Percentiles rank a stretch among this genome's conserved stretches.
Evolutionary conservation across 148 eudicot species (phyloP).

Genomic region (Pharnaceum exiguum): DNA sequence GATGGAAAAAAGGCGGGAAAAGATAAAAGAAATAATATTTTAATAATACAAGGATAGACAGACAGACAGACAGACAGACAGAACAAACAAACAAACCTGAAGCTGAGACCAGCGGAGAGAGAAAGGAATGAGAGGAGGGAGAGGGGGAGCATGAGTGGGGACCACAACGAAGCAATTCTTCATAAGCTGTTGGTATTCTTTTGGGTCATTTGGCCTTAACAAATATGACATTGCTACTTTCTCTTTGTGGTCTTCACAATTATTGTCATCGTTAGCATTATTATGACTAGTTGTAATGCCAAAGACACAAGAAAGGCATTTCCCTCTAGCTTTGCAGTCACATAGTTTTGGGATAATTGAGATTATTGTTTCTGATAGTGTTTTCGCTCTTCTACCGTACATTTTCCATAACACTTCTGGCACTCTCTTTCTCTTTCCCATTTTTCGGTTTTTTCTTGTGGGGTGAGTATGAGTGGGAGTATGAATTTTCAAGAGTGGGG

Average conservation of each 20-base stretch:
- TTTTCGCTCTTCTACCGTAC: constrained; percentile 38
- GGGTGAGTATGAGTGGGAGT: no score
- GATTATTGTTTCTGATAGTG: constrained; percentile 51
- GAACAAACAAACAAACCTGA: no score
- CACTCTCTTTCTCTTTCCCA: constrained; percentile 35
- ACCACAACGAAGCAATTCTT: constrained; percentile 54
- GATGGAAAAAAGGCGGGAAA: background rate
- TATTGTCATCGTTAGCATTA: no score
- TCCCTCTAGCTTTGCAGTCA: constrained; percentile 35
- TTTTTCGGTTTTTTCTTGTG: background rate
- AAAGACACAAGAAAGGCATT: constrained; percentile 42
- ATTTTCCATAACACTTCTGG: constrained; percentile 60
- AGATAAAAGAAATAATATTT: background rate
- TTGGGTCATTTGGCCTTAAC: constrained; percentile 41
- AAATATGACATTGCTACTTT: constrained; percentile 38
- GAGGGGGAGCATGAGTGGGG: constrained; percentile 44
- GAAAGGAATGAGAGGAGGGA: constrained; percentile 20
- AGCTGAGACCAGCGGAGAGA: constrained; percentile 46
- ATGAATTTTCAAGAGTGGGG: no score
- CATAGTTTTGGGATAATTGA: constrained; percentile 40
- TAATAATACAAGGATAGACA: background rate
- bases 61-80: no score
- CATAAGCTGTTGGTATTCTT: constrained; percentile 49
- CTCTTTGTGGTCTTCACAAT: constrained; percentile 1
- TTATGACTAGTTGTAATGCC: no score